A percentile compares a stretch with the other conserved stretches of the same genome.
Conservation (phyloP, 2,329 filamentous ascomycete species). For the Beauveria brongniartii region DNA sequence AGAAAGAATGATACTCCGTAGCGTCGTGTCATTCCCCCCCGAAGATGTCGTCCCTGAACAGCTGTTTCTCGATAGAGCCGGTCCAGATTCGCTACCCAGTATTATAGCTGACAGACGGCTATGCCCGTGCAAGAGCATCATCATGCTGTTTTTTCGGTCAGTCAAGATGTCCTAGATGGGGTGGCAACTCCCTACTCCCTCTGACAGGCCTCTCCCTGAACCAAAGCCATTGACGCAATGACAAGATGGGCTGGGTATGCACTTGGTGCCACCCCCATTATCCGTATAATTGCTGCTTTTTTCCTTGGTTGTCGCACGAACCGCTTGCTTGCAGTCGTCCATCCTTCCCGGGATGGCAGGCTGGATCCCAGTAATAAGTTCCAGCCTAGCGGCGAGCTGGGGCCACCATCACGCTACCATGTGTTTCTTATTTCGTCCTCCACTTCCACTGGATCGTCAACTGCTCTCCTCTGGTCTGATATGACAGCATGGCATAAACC, state of each 20-base stretch:
- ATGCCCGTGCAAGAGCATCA: neutral
- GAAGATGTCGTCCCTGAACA: neutral
- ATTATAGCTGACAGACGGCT: neutral
- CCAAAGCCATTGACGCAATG: constrained; percentile 5
- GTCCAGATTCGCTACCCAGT: neutral
- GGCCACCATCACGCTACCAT: neutral
- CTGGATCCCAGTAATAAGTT: too few species aligned
- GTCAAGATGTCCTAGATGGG: too few species aligned
- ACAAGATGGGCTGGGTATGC: neutral
- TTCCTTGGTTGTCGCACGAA: neutral
- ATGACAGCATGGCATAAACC: neutral
- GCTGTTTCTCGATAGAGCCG: neutral
- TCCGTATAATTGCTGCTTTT: neutral
- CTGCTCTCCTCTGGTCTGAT: neutral
- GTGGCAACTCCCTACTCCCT: neutral
- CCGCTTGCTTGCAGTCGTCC: neutral
- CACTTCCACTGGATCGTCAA: neutral
- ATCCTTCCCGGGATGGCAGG: neutral
- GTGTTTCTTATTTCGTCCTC: constrained; percentile 1
- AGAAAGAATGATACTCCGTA: neutral
- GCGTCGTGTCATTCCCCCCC: neutral
- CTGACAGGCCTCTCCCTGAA: neutral
- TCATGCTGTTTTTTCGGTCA: too few species aligned
- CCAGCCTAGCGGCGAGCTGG: neutral
- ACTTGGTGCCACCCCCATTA: constrained; percentile 2